Evolutionary conservation across 345 rosid genomes (phyloP), one percentile per base, ranked within the genome.

Genomic region (Gossypium australe): DNA sequence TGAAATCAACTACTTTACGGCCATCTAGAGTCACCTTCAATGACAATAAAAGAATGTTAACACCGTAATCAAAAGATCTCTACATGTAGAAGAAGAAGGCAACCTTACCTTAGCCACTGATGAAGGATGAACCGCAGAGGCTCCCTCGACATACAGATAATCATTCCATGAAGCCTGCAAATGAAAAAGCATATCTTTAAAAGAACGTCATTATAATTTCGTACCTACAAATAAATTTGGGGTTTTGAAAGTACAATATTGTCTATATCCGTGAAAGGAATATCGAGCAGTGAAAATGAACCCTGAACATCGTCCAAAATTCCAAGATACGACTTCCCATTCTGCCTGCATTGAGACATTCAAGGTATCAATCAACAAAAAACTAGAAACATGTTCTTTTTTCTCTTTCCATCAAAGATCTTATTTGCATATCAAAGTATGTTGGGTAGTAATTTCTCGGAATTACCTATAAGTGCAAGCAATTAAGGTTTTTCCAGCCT

Each of bases 241-340:
- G 49, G 7, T 73, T 72, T 43, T 0, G 81, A 64, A 29, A 67
- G 75, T 93, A 93, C 99, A 78, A 92, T 88, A 71, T 82, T 90
- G 55, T 89, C 87, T 68, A 89, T 86, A 81, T 92, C 98, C 20
- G 98, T 91, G 82, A 95, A 86, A 78, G 97, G 97, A 82, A 90
- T 87, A 78, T 91, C 90, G 10, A 94, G 94, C 78, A 82, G 80
- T 78, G 97, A 86, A 64, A 92, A 71, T 44, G 94, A 89, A 71
- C 88, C 78, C 83, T 84, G 83, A 25, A 75, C 81, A 75, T 82
- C 90, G 73, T 94, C 90, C 81, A 94, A 73, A 69, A 93, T 76
- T 67, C 93, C 95, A 78, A 92, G 90, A 84, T 85, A 86, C 49
- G 98, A 91, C 84, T 80, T 94, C 74, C 98, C 98, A 75, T 89